Base-by-base conservation (phyloP, 2,329 filamentous ascomycete species). In the Fusarium sp. region DNA sequence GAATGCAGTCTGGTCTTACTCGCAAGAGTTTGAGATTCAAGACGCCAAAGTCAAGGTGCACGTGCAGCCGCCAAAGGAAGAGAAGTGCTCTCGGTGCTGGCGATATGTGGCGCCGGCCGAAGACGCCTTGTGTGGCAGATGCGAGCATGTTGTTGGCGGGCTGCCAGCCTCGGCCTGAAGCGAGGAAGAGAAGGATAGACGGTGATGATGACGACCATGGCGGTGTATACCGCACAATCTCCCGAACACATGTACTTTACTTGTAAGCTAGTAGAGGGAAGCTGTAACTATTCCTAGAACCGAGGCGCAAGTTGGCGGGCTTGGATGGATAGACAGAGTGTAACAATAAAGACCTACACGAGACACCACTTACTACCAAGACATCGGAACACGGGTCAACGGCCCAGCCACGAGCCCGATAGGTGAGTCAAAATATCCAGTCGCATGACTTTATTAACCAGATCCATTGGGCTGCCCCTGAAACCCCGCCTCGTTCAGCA, bases 61-160 rank as follows among this genome's bases (percentile, higher is more conserved):
- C 73, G 86, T 88, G 25, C 74, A 87, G 60, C 87, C 89, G 66
- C 89, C 89, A 1, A 81, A 77, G 75, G 78, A 86, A 14, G 84
- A 87, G 56, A 99, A 98, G 82, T 99, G 97, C 81, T 87, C 90
- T 1, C 88, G 97, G 60, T 99, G 97, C 84, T 99, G 97, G 97
- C 90, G 93, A 71, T 97, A 94, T 81, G 87, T 93, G 27, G 91
- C 93, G n/a, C 85, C 88, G n/a, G 83, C 84, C 57, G 87, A 92
- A 75, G 90, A 93, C 20, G 82, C 85, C 43, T 84, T 97, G 20
- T 98, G 96, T 82, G 83, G 82, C 58, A 87, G 95, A 79, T 98
- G 96, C 81, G 90, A 92, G 33, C 88, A 90, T 14, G 90, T 92
- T 38, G 88, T 96, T 40, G 66, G 72, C 43, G 68, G 68, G 60